Evolutionary conservation across 2,329 filamentous ascomycete genomes (phyloP), one percentile per base, ranked within the genome.

Genomic region (Epichloe sibirici): DNA sequence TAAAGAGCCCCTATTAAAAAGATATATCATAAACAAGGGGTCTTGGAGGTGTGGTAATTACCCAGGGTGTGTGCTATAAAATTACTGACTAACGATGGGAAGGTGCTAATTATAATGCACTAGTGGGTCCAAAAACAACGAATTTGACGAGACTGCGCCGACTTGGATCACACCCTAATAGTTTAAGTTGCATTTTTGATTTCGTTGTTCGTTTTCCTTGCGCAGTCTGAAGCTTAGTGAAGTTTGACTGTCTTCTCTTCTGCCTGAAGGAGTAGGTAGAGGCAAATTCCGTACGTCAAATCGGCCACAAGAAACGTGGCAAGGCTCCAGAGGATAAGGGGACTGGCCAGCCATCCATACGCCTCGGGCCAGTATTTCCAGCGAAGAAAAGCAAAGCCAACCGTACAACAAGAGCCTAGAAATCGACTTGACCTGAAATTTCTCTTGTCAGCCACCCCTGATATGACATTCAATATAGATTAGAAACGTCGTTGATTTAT

Each of bases 351-450:
- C 55, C 53, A 55, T 12, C 49, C 53, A 44, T 52, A 55, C 2
- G 45, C 49, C 28, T 57, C 55, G 6, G 55, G 53, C 55, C 53
- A 57, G 38, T 55, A 55, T 35, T 37, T 55, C 49, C 51, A 52
- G 21, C 55, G 55, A 38, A 57, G 37, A 23, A 17, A 52, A 17
- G 53, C 53, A 34, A 57, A 57, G 15, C 39, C 53, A 3, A 57
- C 51, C 1, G 55, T 57, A 35, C 55, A 54, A 9, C 44, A 52
- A n/a, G 55, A 57, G 39, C 53, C 53, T 2, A 54, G 44, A 35
- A 57, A 55, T 5, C 55, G 48, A 23, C 53, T 57, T 11, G 48
- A 37, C 55, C 53, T 57, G 51, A 31, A 11, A n/a, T 17, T 17
- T 17, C 2, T 17, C 17, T 17, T 17, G 17, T 17, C 17, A 17